Evolutionary conservation across 2,329 filamentous ascomycete genomes (phyloP).

Genomic region (Lachnellula arida): DNA sequence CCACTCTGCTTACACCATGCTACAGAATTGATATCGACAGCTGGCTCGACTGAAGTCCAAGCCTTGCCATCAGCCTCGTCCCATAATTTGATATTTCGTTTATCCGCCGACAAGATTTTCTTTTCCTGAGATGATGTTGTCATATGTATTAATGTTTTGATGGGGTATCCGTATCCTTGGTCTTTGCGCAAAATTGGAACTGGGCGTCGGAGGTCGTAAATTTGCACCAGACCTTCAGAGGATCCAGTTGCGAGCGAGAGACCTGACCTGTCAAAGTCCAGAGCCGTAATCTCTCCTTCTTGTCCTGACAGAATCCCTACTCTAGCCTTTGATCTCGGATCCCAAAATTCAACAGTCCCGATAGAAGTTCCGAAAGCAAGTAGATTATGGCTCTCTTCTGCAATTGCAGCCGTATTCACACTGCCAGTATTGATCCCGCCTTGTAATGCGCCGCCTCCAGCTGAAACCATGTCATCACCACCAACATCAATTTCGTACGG

Average conservation of each 20-base stretch:
- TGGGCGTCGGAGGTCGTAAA: conserved; percentile 89
- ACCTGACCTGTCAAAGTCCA: conserved; percentile 81
- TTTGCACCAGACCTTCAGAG: conserved; percentile 80
- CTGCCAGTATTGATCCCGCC: conserved; percentile 80
- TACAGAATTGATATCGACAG: conserved; percentile 91
- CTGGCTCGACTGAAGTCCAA: conserved; percentile 93
- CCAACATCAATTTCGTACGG: conserved; percentile 90
- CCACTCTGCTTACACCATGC: conserved; percentile 89
- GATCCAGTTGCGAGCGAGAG: conserved; percentile 82
- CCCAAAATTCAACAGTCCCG: conserved; percentile 97
- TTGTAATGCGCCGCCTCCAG: conserved; percentile 71
- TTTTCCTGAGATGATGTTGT: conserved; percentile 71
- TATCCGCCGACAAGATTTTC: conserved; percentile 89
- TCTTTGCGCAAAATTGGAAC: conserved; percentile 85
- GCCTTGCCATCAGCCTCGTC: conserved; percentile 75
- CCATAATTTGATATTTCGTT: conserved; percentile 96
- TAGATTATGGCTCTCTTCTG: conserved; percentile 84
- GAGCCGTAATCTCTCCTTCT: conserved; percentile 73
- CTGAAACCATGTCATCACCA: conserved; percentile 64
- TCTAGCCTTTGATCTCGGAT: conserved; percentile 75
- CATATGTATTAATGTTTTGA: conserved; percentile 74
- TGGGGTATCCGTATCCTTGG: conserved; percentile 90
- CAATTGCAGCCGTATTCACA: conserved; percentile 82
- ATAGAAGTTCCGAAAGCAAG: conserved; percentile 89
- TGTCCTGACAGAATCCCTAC: conserved; percentile 70